Conservation (phyloP, 345 rosid species). For the Trapa bicornis region DNA sequence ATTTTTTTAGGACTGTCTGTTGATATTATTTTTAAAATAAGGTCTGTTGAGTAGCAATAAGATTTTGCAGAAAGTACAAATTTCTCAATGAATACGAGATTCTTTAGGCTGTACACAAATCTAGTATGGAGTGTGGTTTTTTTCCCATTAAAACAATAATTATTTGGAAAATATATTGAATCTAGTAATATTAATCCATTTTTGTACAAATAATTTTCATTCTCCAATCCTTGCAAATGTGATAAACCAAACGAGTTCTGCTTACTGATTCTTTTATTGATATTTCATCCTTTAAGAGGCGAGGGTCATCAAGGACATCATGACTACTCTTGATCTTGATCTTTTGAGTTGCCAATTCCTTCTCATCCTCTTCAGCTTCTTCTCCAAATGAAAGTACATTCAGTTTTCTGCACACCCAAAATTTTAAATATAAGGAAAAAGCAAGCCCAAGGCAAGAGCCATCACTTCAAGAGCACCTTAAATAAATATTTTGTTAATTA, state of each 20-base stretch:
- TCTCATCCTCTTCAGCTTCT: conserved; percentile 97
- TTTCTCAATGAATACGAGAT: background rate
- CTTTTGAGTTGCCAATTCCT: conserved; percentile 53
- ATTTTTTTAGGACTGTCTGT: background rate
- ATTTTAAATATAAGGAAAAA: background rate
- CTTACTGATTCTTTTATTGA: conserved; percentile 38
- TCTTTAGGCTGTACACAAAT: background rate
- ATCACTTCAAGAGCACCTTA: background rate
- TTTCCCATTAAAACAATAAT: background rate
- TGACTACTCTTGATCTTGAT: conserved; percentile 93
- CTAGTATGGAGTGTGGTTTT: background rate
- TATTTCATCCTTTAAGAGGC: conserved; percentile 54
- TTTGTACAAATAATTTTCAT: background rate
- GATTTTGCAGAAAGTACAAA: background rate
- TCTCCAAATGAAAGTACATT: conserved; percentile 93
- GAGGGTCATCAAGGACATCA: conserved; percentile 91
- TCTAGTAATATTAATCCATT: background rate
- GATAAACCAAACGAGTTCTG: background rate
- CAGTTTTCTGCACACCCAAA: conserved; percentile 45
- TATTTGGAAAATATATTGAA: background rate
- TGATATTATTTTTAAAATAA: background rate
- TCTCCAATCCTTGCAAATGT: background rate
- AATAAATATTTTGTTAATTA: background rate
- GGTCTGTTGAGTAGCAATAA: background rate
- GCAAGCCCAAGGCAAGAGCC: background rate